Evolutionary conservation across 2,329 filamentous ascomycete genomes (phyloP).

Genomic region (Epichloe festucae): DNA sequence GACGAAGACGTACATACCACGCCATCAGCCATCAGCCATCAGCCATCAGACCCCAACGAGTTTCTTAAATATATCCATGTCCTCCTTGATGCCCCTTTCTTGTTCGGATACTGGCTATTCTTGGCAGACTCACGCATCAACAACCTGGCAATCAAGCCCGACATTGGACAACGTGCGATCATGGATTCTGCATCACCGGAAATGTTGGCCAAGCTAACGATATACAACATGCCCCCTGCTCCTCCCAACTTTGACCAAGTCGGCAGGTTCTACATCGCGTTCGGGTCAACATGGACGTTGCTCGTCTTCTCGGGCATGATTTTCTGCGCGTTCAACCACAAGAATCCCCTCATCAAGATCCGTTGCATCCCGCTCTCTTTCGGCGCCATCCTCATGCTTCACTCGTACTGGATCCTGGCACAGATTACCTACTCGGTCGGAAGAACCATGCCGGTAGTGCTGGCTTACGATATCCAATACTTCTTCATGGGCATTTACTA

Average conservation of each 20-base stretch:
- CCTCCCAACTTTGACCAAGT: slow-evolving; percentile 16
- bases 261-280: slow-evolving; percentile 18
- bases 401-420: slow-evolving; percentile 26
- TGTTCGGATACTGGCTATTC: too few species aligned
- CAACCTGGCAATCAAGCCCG: too few species aligned
- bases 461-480: slow-evolving; percentile 39
- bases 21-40: too few species aligned
- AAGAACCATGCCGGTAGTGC: slow-evolving; percentile 23
- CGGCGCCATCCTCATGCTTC: slow-evolving; percentile 22
- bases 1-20: too few species aligned
- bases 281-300: slow-evolving; percentile 14
- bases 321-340: slow-evolving; percentile 21
- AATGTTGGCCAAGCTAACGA: neutral
- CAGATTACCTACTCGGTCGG: slow-evolving; percentile 31
- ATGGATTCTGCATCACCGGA: slow-evolving; percentile 1
- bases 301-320: slow-evolving; percentile 22
- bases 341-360: slow-evolving; percentile 24
- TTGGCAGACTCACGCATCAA: too few species aligned
- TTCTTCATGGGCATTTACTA: slow-evolving; percentile 55
- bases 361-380: slow-evolving; percentile 24
- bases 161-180: neutral
- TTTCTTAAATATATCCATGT: neutral
- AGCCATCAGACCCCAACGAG: too few species aligned
- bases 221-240: slow-evolving; percentile 10
- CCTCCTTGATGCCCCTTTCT: too few species aligned